A percentile compares a stretch with the other conserved stretches of the same genome.
phyloP scores from a whole-genome alignment of 2,329 filamentous ascomycete genomes.

The Microcyclospora tardicrescens region DNA sequence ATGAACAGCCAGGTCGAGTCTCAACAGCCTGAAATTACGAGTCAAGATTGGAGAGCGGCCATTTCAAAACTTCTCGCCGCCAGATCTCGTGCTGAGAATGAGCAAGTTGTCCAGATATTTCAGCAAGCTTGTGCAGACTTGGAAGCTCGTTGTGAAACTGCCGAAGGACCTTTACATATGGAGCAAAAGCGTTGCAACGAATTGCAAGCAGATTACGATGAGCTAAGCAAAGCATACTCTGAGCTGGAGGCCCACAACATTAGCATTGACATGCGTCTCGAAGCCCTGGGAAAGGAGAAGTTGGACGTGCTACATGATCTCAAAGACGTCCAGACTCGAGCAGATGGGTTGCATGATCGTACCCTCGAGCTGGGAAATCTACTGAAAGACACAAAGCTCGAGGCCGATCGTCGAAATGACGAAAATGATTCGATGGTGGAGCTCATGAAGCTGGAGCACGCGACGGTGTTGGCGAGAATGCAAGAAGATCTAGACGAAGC shows the following conservation, averaged over 20 bases:
- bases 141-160: constrained; percentile 41
- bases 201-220: constrained; percentile 25
- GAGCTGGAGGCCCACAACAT: constrained; percentile 26
- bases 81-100: constrained; percentile 31
- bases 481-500: constrained; percentile 29
- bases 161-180: constrained; percentile 40
- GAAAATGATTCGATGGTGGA: constrained; percentile 25
- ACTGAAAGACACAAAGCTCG: constrained; percentile 23
- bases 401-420: constrained; percentile 24
- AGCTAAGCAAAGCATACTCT: constrained; percentile 22
- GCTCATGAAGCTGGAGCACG: constrained; percentile 31
- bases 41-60: constrained; percentile 35
- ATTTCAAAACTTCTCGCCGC: constrained; percentile 33
- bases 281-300: constrained; percentile 29
- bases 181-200: constrained; percentile 28
- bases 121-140: constrained; percentile 43
- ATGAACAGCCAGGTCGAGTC: not conserved
- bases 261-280: constrained; percentile 22
- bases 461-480: constrained; percentile 30
- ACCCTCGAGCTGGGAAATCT: constrained; percentile 6
- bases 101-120: constrained; percentile 37
- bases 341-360: constrained; percentile 29
- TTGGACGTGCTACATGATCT: constrained; percentile 26
- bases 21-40: not conserved
- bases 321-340: constrained; percentile 26